Evolutionary conservation across 257 asterid species (phyloP).

Genomic region (Rauvolfia tetraphylla): DNA sequence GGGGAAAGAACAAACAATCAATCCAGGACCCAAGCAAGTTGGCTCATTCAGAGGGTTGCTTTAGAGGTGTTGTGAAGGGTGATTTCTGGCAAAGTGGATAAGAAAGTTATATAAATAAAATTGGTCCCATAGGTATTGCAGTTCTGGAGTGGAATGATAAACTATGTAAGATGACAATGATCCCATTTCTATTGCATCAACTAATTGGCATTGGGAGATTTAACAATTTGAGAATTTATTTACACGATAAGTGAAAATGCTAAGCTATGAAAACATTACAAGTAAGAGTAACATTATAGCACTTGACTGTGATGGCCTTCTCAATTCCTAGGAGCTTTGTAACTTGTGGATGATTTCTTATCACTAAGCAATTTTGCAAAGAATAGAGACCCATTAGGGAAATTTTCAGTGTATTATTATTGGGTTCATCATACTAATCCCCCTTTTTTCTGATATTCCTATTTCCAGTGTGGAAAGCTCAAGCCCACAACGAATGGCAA

Average conservation of each 20-base stretch:
- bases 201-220: not conserved
- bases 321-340: not conserved
- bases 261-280: not conserved
- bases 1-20: not conserved
- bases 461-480: not conserved
- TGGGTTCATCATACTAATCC: not conserved
- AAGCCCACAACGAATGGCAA: not conserved
- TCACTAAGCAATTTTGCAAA: not conserved
- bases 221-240: not conserved
- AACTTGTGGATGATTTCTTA: not conserved
- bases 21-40: not conserved
- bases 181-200: not conserved
- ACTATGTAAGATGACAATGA: not conserved
- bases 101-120: not conserved
- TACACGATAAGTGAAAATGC: not conserved
- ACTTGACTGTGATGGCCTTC: not conserved
- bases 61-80: not conserved
- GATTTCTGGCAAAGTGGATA: not conserved
- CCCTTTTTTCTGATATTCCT: not conserved
- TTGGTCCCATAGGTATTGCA: not conserved
- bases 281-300: not conserved
- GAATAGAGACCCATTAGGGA: not conserved
- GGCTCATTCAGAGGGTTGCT: not conserved
- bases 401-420: not conserved
- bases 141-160: not conserved